phyloP scores from a whole-genome alignment of 192 early-diverging fungal species.

The Backusella sp. region DNA sequence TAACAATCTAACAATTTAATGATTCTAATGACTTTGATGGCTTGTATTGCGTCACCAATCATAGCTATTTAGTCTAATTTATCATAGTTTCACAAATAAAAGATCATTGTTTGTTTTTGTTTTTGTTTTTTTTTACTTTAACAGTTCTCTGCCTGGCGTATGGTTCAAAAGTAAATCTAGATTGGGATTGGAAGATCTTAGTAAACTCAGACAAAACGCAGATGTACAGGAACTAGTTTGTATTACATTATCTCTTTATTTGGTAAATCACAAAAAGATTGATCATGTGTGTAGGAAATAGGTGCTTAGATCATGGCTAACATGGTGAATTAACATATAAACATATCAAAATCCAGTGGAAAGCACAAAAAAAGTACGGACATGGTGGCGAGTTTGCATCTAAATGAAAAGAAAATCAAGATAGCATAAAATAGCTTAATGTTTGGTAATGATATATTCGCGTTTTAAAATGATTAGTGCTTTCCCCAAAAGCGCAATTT shows the following conservation, averaged over 20 bases:
- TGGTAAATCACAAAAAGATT: not conserved
- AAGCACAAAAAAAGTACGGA: not conserved
- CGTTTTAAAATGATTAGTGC: not conserved
- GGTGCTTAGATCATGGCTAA: not conserved
- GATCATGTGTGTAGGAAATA: not conserved
- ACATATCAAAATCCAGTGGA: not conserved
- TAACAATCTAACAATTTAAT: too few species aligned
- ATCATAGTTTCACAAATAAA: not conserved
- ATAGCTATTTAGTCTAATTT: not conserved
- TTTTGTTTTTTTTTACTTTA: not conserved
- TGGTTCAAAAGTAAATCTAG: not conserved
- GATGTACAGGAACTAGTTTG: not conserved
- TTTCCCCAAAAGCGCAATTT: not conserved
- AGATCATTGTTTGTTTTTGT: not conserved
- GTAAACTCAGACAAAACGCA: not conserved
- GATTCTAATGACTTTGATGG: too few species aligned
- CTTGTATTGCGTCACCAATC: too few species aligned
- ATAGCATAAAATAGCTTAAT: not conserved
- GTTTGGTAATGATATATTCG: not conserved
- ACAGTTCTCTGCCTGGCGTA: not conserved
- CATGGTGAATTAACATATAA: not conserved
- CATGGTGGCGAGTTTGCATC: not conserved
- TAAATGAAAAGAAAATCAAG: not conserved
- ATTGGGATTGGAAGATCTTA: not conserved
- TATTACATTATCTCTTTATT: not conserved